A percentile compares a stretch with the other conserved stretches of the same genome.
phyloP scores from a whole-genome alignment of 306 rosid genomes.

The Pyrus bretschneideri region DNA sequence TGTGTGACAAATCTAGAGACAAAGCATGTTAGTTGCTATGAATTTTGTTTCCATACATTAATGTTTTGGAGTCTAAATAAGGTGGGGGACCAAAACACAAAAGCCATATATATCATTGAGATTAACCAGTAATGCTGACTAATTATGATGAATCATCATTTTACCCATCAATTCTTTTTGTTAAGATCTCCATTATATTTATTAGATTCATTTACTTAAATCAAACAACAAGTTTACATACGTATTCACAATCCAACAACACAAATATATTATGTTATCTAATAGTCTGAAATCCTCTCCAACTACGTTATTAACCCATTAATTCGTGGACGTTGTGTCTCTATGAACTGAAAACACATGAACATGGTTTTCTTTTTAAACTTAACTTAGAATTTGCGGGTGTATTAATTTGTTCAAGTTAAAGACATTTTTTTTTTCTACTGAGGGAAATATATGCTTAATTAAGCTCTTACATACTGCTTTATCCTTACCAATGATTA shows the following conservation, averaged over 20 bases:
- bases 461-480: background rate
- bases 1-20: constrained; percentile 25
- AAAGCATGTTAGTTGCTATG: constrained; percentile 33
- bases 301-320: background rate
- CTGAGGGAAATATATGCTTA: constrained; percentile 14
- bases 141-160: background rate
- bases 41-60: constrained; percentile 12
- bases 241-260: no score
- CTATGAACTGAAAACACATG: background rate
- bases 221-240: no score
- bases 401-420: background rate
- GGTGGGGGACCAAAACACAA: constrained; percentile 48
- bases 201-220: no score
- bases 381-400: background rate
- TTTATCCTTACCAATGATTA: constrained; percentile 34
- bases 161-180: no score
- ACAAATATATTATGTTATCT: no score
- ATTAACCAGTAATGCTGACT: constrained; percentile 17
- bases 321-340: no score
- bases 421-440: background rate
- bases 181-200: no score
- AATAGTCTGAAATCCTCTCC: no score
- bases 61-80: background rate
- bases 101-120: constrained; percentile 14
- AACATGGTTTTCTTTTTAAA: background rate